A percentile compares a stretch with the other conserved stretches of the same genome.
Conservation (phyloP, 768 basidiomycete genomes). For the Cubamyces sp. region DNA sequence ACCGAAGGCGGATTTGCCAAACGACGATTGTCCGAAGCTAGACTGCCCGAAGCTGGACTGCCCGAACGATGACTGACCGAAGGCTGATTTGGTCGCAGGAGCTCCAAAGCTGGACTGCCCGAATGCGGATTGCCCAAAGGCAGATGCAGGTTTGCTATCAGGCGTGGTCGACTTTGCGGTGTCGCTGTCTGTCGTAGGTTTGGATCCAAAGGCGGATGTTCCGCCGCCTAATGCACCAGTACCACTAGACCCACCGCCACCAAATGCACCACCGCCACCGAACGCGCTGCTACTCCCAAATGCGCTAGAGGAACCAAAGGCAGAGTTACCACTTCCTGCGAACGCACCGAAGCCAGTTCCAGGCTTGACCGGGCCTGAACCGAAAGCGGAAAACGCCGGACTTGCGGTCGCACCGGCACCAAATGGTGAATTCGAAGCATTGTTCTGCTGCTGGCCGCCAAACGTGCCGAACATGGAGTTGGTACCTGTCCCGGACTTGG, state of each 20-base stretch:
- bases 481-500: constrained; percentile 22
- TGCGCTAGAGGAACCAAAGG: constrained; percentile 16
- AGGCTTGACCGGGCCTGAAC: constrained; percentile 26
- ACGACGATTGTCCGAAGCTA: constrained; percentile 36
- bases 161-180: no score
- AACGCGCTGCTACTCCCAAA: constrained; percentile 7
- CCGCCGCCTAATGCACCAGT: constrained; percentile 8
- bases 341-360: constrained; percentile 38
- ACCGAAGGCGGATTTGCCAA: constrained; percentile 38
- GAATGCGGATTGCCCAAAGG: constrained; percentile 27
- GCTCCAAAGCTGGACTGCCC: constrained; percentile 28
- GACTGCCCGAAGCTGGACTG: constrained; percentile 18
- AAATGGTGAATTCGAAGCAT: constrained; percentile 21
- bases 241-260: constrained; percentile 6
- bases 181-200: background rate
- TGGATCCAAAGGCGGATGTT: constrained; percentile 2
- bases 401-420: constrained; percentile 18
- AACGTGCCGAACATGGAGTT: constrained; percentile 34
- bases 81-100: constrained; percentile 32
- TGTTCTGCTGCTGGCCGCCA: constrained; percentile 11
- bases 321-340: constrained; percentile 25
- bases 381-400: constrained; percentile 18
- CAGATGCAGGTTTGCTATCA: constrained; percentile 7
- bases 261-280: constrained; percentile 5
- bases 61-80: constrained; percentile 39